Evolutionary conservation across 768 basidiomycete genomes (phyloP).

Genomic region (Termitomyces sp.): DNA sequence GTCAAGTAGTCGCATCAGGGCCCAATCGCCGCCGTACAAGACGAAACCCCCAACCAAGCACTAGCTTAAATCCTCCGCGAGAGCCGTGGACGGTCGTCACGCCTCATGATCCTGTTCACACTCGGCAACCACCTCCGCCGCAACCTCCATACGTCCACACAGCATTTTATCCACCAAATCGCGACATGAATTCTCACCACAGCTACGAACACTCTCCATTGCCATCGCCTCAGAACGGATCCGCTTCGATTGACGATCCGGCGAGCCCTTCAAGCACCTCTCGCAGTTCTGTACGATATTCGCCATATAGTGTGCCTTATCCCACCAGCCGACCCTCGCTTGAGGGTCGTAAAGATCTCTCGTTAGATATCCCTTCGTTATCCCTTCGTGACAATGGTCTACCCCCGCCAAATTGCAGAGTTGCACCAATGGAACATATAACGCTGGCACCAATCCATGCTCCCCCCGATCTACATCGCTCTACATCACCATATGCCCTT

Average conservation of each 20-base stretch:
- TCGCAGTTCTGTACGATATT: constrained; percentile 16
- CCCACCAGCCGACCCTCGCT: constrained; percentile 18
- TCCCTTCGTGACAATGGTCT: constrained; percentile 14
- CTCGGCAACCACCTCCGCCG: constrained; percentile 5
- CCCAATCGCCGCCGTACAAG: constrained; percentile 57
- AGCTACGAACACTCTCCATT: constrained; percentile 10
- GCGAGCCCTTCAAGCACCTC: constrained; percentile 5
- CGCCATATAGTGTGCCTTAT: constrained; percentile 21
- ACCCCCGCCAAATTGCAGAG: not conserved
- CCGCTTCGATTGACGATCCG: constrained; percentile 8
- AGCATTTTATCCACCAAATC: constrained; percentile 10
- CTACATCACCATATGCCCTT: constrained; percentile 42
- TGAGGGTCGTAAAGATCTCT: constrained; percentile 18
- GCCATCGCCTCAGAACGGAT: not conserved
- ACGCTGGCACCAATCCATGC: constrained; percentile 37
- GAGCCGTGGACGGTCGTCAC: constrained; percentile 44
- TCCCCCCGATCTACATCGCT: constrained; percentile 19
- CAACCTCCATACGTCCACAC: constrained; percentile 8
- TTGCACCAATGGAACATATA: constrained; percentile 22
- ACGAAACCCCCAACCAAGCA: constrained; percentile 39
- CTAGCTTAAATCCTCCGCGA: constrained; percentile 12
- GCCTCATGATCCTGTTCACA: constrained; percentile 15
- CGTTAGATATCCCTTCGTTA: constrained; percentile 27
- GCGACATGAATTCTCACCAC: constrained; percentile 10
- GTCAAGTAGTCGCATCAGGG: constrained; percentile 66